Base-by-base conservation (phyloP, 2,329 filamentous ascomycete genomes). In the Hypoxylon sp. region DNA sequence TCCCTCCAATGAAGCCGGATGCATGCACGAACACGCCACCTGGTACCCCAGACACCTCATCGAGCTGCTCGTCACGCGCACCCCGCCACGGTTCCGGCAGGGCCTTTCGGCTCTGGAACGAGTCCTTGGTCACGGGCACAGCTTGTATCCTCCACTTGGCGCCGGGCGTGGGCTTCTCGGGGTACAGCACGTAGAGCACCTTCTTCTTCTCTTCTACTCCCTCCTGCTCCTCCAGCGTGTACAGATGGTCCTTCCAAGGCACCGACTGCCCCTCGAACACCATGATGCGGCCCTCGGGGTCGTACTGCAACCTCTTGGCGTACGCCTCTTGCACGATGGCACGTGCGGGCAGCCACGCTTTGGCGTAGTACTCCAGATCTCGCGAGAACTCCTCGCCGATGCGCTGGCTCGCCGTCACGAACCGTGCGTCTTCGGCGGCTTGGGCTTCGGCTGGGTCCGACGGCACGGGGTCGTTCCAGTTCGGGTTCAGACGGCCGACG, bases 221-320 rank as follows among this genome's bases (percentile, higher is more conserved):
- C 38, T 75, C 72, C 66, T 86, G 80, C 63, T 80, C 80, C 74
- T 99, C 94, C 19, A 97, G 82, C 12, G 82, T 85, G 75, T 96
- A 97, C 12, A 99, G 80, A 71, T 99, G 94, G 67, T 97, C 93
- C 71, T 96, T 94, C 94, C 94, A 97, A 2, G 93, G 93, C 54
- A 93, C 89, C 51, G 88, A 86, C 68, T 89, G 86, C 25, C 78
- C 78, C 58, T 88, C 82, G 48, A 99, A 81, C 17, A 97, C 87
- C 65, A 97, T 78, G 53, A 97, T 83, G 57, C 90, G 86, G 48
- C 92, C 92, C 59, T 86, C 76, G 7, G 86, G 67, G 69, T 96
- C 89, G 67, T 84, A 82, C 61, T 88, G 77, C 19, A 73, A 68
- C 46, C 93, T 86, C 58, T 81, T 80, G 23, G 79, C 76, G 69